Base-by-base conservation (phyloP, 257 asterid species). In the Paulownia fortunei region DNA sequence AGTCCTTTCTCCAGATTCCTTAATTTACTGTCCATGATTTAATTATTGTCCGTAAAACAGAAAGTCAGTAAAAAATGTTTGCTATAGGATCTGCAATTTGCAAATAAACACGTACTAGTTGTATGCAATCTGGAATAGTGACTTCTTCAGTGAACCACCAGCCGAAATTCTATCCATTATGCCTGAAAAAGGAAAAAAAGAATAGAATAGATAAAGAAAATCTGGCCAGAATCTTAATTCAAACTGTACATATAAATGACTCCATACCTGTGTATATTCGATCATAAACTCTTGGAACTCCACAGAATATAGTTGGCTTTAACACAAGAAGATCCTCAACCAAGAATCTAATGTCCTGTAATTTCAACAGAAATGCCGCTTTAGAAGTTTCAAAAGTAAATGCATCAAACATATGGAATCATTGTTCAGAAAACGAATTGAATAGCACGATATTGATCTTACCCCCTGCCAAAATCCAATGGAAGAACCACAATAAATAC, bases 401-500 rank as follows among this genome's bases (percentile, higher is more conserved):
- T 12, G 51, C 52, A 5, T 59, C 24, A 30, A 54, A 70, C 23
- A 42, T 0, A 21, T 23, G 24, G 41, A 65, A 27, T 26, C 23
- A 19, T 39, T 12, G 10, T 41, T 8, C 41, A 9, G 6, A 11
- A 26, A 54, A 21, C 12, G 13, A 26, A 59, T 41, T n/a, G 15
- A 72, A 59, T 12, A 65, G 62, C 72, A 4, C 6, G 18, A 34
- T 58, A 3, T 23, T 23, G 21, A 73, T 79, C 96, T 83, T 85
- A 95, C 99, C 86, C 96, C 98, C 80, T 92, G 99, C 99, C 99
- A 95, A 60, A 90, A 95, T 81, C 99, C 98, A 36, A 93, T 92
- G 18, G 99, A 91, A 70, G 94, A 80, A 27, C 99, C 97, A 39
- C 87, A 68, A 80, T 65, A 85, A 44, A 95, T 87, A 67, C 96